These are phyloP conservation scores for Tricholoma flavovirens DNA, from an alignment of 768 basidiomycete genomes.

Conservation along the genomic window DNA sequence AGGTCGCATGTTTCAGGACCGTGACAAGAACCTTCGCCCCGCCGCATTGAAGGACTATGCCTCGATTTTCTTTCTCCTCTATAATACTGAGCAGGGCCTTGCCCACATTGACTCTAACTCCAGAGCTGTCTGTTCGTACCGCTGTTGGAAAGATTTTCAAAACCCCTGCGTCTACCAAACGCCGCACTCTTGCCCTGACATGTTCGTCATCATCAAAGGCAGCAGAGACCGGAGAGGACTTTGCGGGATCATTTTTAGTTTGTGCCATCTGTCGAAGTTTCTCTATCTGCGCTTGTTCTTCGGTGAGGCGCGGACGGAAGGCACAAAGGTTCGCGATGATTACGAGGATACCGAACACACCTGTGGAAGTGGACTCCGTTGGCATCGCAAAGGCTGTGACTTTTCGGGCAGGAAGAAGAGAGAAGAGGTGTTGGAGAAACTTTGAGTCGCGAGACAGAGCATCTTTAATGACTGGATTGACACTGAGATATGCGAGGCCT, in stretches of 20 bases:
- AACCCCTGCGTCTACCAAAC: conserved; percentile 55
- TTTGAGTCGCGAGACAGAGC: conserved; percentile 43
- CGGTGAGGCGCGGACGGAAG: conserved; percentile 64
- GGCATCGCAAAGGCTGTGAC: conserved; percentile 13
- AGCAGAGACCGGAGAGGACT: conserved; percentile 25
- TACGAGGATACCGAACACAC: conserved; percentile 73
- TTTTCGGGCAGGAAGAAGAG: conserved; percentile 51
- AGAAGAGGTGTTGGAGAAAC: conserved; percentile 55
- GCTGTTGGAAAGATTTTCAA: conserved; percentile 57
- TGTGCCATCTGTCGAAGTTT: conserved; percentile 75
- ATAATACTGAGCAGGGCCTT: conserved; percentile 65
- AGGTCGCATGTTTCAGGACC: conserved; percentile 47
- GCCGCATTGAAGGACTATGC: conserved; percentile 70
- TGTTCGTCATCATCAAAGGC: conserved; percentile 58
- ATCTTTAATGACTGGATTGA: conserved; percentile 59
- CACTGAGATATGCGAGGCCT: conserved; percentile 78
- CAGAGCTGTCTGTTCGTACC: conserved; percentile 55
- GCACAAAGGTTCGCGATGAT: conserved; percentile 72
- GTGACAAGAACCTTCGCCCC: conserved; percentile 61
- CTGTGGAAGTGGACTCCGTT: conserved; percentile 36
- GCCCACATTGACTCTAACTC: conserved; percentile 53
- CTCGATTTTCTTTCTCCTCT: conserved; percentile 73
- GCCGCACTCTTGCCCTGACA: conserved; percentile 57
- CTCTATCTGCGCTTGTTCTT: conserved; percentile 80
- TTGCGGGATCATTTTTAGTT: conserved; percentile 23